Evolutionary conservation across 1,284 basidiomycete species (phyloP), one percentile per base, ranked within the genome.

Genomic region (Mrakiaceae sp.): DNA sequence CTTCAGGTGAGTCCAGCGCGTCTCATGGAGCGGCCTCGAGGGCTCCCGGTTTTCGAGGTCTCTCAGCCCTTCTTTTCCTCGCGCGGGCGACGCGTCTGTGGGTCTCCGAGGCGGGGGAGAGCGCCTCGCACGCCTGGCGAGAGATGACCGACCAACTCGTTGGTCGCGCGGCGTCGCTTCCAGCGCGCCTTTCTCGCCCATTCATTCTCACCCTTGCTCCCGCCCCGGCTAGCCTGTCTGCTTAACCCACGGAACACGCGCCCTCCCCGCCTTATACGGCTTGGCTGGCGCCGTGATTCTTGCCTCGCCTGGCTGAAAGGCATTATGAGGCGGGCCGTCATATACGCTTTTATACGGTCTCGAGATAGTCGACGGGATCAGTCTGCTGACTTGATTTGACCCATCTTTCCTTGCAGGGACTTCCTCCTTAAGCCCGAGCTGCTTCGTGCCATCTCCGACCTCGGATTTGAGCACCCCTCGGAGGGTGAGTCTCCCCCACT

Each of bases 401-500:
- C 27, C 27, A 27, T 27, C 27, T 27, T 6, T n/a, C 43, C 47
- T 68, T 52, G 14, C 74, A 91, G 92, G 76, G 94, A 98, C 78
- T 98, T 98, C 81, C 80, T 98, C 73, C 81, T 98, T 78, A 98
- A 97, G 82, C 90, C 94, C 67, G 96, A 98, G 78, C 79, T 98
- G 69, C 82, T 98, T 72, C 88, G 96, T 71, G 94, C 96, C 63
- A 98, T 99, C 77, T 95, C 91, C 77, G 96, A 99, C 74, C 81
- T 98, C 57, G 96, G 96, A 79, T 99, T 99, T 76, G 96, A 99
- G 79, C 96, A 99, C 80, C 96, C 96, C 63, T 98, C 95, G 60
- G 96, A 99, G 84, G 95, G 95, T 97, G 72, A 69, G 79, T 77
- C 14, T 52, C 10, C 44, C 9, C 14, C 52, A 5, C 16, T 60